These are phyloP conservation scores for Striga asiatica DNA, from an alignment of 257 asterid species.

Conservation along the genomic window DNA sequence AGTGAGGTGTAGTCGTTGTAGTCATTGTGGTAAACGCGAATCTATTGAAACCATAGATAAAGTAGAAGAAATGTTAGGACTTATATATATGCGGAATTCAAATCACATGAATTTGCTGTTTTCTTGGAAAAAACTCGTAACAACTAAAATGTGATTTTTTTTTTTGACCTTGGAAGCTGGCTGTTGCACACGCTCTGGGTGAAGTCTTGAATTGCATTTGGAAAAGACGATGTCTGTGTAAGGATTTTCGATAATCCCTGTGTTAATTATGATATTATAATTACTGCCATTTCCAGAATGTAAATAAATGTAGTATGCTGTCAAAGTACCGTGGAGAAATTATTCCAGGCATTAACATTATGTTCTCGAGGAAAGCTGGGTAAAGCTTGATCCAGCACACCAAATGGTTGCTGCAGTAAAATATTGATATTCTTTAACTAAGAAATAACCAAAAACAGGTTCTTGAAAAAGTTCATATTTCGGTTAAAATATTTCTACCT, in stretches of 20 bases:
- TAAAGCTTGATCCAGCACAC: conserved; percentile 15
- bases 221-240: too few relatives aligned
- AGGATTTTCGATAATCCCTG: too few relatives aligned
- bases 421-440: too few relatives aligned
- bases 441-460: not conserved
- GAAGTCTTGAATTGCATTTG: conserved; percentile 8
- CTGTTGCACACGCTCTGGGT: not conserved
- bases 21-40: not conserved
- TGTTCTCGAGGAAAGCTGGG: conserved; percentile 8
- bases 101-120: not conserved
- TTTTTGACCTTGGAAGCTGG: conserved; percentile 34
- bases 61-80: not conserved
- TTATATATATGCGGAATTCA: not conserved
- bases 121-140: too few relatives aligned
- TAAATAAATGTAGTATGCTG: too few relatives aligned
- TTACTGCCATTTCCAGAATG: too few relatives aligned
- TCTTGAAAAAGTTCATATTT: not conserved
- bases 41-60: not conserved
- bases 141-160: too few relatives aligned
- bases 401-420: conserved; percentile 18
- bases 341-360: conserved; percentile 8
- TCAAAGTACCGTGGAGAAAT: conserved; percentile 17
- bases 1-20: conserved; percentile 4
- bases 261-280: too few relatives aligned
- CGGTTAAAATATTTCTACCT: conserved; percentile 13